Evolutionary conservation across 305 asterid species (phyloP).

Genomic region (Plantago lanceolata): DNA sequence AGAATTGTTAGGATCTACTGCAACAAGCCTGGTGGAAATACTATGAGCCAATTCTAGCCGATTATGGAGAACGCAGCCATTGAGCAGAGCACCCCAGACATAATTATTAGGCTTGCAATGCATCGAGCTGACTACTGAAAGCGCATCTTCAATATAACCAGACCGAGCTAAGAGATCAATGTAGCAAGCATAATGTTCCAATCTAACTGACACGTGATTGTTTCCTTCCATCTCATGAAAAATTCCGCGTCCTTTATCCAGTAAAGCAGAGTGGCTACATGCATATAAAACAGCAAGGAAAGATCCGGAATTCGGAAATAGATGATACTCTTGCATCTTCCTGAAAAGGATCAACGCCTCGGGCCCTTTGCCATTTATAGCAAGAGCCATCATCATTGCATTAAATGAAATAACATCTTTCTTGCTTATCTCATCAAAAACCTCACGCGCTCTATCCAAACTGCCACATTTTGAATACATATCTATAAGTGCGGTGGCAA

Average conservation of each 20-base stretch:
- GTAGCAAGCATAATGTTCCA: constrained; percentile 71
- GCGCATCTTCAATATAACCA: constrained; percentile 66
- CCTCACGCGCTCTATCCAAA: constrained; percentile 42
- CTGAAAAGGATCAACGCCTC: constrained; percentile 51
- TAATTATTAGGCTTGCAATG: constrained; percentile 55
- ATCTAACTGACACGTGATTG: constrained; percentile 31
- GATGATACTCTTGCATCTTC: constrained; percentile 33
- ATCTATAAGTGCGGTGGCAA: constrained; percentile 67
- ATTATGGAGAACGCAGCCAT: constrained; percentile 53
- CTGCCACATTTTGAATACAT: constrained; percentile 73
- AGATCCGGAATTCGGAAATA: constrained; percentile 45
- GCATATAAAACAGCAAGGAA: constrained; percentile 50
- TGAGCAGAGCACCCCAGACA: constrained; percentile 71
- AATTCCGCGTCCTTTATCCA: constrained; percentile 48
- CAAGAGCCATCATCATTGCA: constrained; percentile 74
- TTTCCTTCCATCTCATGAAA: constrained; percentile 35
- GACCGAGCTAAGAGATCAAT: constrained; percentile 62
- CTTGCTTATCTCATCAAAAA: constrained; percentile 34
- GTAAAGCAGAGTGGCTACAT: constrained; percentile 58
- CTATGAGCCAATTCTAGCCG: constrained; percentile 44
- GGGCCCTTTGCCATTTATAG: constrained; percentile 55
- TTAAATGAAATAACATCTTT: constrained; percentile 63
- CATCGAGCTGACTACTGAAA: constrained; percentile 43
- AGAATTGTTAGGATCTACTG: constrained; percentile 60
- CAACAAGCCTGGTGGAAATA: constrained; percentile 50